These are phyloP conservation scores for Botrytis porri DNA, from an alignment of 2,329 filamentous ascomycete genomes.

Conservation along the genomic window DNA sequence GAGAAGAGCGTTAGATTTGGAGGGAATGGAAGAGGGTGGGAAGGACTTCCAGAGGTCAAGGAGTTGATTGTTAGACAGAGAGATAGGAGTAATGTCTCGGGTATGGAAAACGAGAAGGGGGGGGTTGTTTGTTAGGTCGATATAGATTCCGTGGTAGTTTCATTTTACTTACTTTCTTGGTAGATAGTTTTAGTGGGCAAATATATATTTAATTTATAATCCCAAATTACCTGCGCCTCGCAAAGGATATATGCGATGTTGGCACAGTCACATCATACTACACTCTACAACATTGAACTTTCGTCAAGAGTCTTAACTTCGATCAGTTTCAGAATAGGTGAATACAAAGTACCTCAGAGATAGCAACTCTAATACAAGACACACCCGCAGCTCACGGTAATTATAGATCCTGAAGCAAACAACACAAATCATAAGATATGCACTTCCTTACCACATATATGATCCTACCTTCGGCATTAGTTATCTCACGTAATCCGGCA, in stretches of 20 bases:
- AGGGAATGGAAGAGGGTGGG: slow-evolving; percentile 36
- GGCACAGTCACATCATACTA: background rate
- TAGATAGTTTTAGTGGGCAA: background rate
- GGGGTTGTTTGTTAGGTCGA: background rate
- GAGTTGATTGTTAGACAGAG: slow-evolving; percentile 36
- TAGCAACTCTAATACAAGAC: background rate
- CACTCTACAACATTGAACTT: background rate
- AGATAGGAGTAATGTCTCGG: background rate
- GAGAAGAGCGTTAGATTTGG: slow-evolving; percentile 38
- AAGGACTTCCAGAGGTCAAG: slow-evolving; percentile 37
- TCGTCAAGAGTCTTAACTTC: background rate
- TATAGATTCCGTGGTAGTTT: background rate
- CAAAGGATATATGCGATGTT: background rate
- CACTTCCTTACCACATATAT: background rate
- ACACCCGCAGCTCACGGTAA: background rate
- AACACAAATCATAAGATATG: background rate
- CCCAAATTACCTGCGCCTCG: background rate
- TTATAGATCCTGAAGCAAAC: background rate
- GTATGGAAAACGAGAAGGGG: background rate
- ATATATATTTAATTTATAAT: background rate
- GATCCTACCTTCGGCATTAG: background rate
- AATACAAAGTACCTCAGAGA: background rate
- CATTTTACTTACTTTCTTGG: background rate
- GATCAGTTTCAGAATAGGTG: background rate
- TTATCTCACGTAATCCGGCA: background rate